Percentiles rank a stretch among this genome's conserved stretches.
Conservation (phyloP, 257 asterid species). For the Echites panduratus region DNA sequence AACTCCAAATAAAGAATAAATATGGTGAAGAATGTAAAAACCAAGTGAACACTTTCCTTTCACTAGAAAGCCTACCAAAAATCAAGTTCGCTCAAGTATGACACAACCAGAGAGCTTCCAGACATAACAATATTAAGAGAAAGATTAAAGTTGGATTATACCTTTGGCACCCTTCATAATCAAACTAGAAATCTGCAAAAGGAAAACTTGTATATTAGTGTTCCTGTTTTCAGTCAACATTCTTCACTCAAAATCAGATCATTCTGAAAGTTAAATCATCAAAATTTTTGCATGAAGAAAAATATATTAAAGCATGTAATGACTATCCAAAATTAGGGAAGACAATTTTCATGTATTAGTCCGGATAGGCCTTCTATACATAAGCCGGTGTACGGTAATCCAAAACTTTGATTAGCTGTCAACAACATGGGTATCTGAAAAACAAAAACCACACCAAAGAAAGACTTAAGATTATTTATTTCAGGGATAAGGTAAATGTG, state of each 20-base stretch:
- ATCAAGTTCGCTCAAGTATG: background rate
- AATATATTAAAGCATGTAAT: background rate
- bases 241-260: no score
- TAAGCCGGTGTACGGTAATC: background rate
- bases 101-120: background rate
- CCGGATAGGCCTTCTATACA: no score
- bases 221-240: background rate
- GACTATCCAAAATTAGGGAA: no score
- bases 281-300: background rate
- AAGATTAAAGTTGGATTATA: slow-evolving; percentile 24
- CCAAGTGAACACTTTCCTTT: background rate
- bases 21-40: background rate
- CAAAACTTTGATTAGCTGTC: background rate
- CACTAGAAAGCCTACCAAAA: background rate
- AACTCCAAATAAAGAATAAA: background rate
- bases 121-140: slow-evolving; percentile 3
- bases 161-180: slow-evolving; percentile 61
- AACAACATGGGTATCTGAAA: background rate
- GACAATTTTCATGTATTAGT: no score
- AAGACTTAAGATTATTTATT: background rate
- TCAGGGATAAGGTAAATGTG: background rate
- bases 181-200: slow-evolving; percentile 45
- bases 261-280: background rate
- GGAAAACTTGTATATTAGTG: slow-evolving; percentile 4
- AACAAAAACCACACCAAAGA: no score